Conservation (phyloP, 495 filamentous ascomycete species). For the Penicillium coffeae region DNA sequence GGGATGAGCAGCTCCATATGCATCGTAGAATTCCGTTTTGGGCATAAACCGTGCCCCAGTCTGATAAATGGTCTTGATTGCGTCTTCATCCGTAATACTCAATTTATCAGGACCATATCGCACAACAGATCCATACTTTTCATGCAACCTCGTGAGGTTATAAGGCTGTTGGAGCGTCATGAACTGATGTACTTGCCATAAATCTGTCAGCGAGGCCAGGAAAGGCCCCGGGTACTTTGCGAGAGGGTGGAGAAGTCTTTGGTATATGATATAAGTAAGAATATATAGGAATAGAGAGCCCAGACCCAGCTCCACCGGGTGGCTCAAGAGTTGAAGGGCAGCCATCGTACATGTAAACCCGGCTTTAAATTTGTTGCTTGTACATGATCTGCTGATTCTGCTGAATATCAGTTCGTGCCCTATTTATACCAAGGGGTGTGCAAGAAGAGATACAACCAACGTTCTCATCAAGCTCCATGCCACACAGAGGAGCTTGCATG, state of each 20-base stretch:
- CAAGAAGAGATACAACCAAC: no score
- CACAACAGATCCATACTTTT: slow-evolving; percentile 7
- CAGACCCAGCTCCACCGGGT: background rate
- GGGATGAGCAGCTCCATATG: slow-evolving; percentile 11
- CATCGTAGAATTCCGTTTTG: slow-evolving; percentile 13
- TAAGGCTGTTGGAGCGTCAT: slow-evolving; percentile 10
- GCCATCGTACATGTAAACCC: background rate
- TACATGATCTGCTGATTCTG: no score
- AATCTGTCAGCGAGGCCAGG: slow-evolving; percentile 8
- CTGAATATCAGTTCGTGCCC: no score
- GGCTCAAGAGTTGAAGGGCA: background rate
- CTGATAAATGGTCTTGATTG: slow-evolving; percentile 9
- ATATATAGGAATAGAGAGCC: background rate
- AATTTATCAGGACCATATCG: slow-evolving; percentile 13
- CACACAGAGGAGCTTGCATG: no score
- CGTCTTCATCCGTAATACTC: slow-evolving; percentile 9
- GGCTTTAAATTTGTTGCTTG: background rate
- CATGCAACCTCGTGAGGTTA: slow-evolving; percentile 6
- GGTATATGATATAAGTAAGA: background rate
- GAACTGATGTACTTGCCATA: slow-evolving; percentile 10
- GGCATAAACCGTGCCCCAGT: slow-evolving; percentile 9
- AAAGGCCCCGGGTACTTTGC: slow-evolving; percentile 9
- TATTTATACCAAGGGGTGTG: no score
- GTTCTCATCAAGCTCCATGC: no score
- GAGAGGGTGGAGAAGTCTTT: slow-evolving; percentile 7